These are phyloP conservation scores for Penicillium salamii DNA, from an alignment of 495 filamentous ascomycete genomes.

Conservation along the genomic window DNA sequence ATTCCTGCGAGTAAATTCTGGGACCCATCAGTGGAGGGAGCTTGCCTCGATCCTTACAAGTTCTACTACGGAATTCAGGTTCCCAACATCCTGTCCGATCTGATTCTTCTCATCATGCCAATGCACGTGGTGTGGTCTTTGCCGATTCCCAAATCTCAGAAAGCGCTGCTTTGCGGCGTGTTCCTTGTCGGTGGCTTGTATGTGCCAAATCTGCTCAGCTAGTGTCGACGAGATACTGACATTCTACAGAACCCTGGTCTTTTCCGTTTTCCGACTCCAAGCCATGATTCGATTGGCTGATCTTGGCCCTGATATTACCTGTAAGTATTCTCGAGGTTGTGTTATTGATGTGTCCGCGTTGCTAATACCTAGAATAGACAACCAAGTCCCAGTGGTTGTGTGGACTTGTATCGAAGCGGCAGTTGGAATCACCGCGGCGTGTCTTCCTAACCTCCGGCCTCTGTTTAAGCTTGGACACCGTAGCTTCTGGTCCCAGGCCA, in stretches of 20 bases:
- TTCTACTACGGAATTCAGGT: conserved; percentile 37
- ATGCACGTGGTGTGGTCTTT: conserved; percentile 42
- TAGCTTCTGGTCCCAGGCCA: conserved; percentile 24
- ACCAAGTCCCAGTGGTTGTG: conserved; percentile 26
- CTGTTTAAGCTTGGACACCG: conserved; percentile 17
- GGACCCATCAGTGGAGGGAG: conserved; percentile 22
- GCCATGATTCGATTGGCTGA: conserved; percentile 20
- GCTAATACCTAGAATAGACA: conserved; percentile 14
- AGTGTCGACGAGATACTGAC: not conserved
- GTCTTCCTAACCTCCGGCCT: conserved; percentile 26
- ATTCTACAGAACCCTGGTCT: conserved; percentile 18
- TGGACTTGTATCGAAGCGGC: conserved; percentile 29
- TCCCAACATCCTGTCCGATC: conserved; percentile 41
- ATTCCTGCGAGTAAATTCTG: conserved; percentile 33
- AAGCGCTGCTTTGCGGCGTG: conserved; percentile 34
- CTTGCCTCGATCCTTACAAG: conserved; percentile 27
- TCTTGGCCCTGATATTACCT: conserved; percentile 23
- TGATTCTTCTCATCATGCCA: conserved; percentile 44
- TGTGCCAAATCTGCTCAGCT: conserved; percentile 1
- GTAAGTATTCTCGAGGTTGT: conserved; percentile 7
- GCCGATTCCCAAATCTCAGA: conserved; percentile 35
- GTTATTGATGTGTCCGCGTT: not conserved
- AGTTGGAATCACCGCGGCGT: conserved; percentile 26
- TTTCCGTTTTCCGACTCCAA: conserved; percentile 17
- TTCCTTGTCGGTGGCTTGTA: conserved; percentile 42